Conservation (phyloP, 441 rosid species). For the Omphalea diandra region DNA sequence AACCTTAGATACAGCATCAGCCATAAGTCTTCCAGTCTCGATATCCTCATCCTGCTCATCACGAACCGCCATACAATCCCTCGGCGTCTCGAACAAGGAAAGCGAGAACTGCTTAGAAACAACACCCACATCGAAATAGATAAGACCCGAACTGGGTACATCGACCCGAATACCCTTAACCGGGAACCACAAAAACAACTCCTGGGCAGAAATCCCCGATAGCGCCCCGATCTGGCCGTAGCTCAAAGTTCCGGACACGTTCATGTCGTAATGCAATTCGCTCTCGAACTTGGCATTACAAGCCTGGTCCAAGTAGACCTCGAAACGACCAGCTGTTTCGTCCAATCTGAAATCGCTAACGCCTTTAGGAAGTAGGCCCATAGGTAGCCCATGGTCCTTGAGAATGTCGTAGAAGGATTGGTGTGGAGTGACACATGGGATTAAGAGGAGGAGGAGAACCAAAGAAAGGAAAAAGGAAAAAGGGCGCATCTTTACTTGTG, state of each 20-base stretch:
- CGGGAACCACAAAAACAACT: slow-evolving; percentile 86
- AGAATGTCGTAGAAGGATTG: slow-evolving; percentile 62
- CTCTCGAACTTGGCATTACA: slow-evolving; percentile 92
- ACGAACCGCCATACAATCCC: slow-evolving; percentile 57
- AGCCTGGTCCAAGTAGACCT: slow-evolving; percentile 62
- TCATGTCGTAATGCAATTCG: slow-evolving; percentile 73
- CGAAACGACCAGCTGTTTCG: slow-evolving; percentile 57
- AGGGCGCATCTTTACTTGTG: slow-evolving; percentile 25
- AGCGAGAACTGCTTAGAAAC: slow-evolving; percentile 75
- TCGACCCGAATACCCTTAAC: slow-evolving; percentile 84
- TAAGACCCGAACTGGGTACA: slow-evolving; percentile 86
- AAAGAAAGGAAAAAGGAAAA: slow-evolving; percentile 25
- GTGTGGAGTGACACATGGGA: slow-evolving; percentile 12
- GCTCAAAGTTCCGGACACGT: slow-evolving; percentile 62
- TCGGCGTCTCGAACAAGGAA: slow-evolving; percentile 81
- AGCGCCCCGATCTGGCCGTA: slow-evolving; percentile 55
- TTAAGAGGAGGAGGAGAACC: slow-evolving; percentile 28
- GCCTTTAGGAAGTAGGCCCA: slow-evolving; percentile 85
- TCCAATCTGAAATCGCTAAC: slow-evolving; percentile 51
- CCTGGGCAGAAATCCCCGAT: slow-evolving; percentile 74
- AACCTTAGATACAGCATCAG: slow-evolving; percentile 42
- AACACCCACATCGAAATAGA: slow-evolving; percentile 87
- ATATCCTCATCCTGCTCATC: slow-evolving; percentile 27
- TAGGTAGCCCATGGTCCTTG: slow-evolving; percentile 60
- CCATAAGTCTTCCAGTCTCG: slow-evolving; percentile 13